phyloP scores from a whole-genome alignment of 2,329 filamentous ascomycete genomes.

The Canariomyces notabilis region DNA sequence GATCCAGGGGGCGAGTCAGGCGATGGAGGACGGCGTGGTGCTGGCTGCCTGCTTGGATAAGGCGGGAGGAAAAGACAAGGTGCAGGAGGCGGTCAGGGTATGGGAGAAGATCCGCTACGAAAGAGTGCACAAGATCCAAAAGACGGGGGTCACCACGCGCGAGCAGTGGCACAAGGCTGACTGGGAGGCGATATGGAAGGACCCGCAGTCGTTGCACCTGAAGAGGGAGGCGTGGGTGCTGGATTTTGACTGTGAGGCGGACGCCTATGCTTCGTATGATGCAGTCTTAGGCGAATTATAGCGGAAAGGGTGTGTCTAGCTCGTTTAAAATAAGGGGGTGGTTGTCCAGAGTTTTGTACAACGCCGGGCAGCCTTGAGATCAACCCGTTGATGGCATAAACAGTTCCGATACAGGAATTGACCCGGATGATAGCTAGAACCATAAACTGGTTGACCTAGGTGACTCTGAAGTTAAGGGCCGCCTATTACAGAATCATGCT shows the following conservation, averaged over 20 bases:
- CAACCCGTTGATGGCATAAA: not conserved
- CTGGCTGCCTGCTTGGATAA: constrained; percentile 39
- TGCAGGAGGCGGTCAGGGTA: constrained; percentile 37
- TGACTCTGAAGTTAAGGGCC: too few species aligned
- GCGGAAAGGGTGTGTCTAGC: not conserved
- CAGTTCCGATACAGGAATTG: too few species aligned
- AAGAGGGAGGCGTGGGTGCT: constrained; percentile 45
- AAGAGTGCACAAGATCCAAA: constrained; percentile 42
- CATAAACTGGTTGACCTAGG: too few species aligned
- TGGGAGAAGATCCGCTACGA: constrained; percentile 45
- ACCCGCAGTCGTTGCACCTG: constrained; percentile 41
- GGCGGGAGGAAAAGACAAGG: constrained; percentile 27
- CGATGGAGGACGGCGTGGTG: constrained; percentile 46
- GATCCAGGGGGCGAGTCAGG: constrained; percentile 44
- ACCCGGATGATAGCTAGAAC: too few species aligned
- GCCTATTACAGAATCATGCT: too few species aligned
- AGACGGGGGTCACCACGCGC: constrained; percentile 42
- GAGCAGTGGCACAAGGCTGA: constrained; percentile 50
- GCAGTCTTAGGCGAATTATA: constrained; percentile 3
- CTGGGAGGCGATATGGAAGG: constrained; percentile 40
- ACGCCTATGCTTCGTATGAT: constrained; percentile 33
- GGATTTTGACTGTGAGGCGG: constrained; percentile 43
- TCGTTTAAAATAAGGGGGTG: too few species aligned
- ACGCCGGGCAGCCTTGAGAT: not conserved
- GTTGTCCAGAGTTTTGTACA: not conserved